Base-by-base conservation (phyloP, 768 basidiomycete species). In the Chalciporus piperatus region DNA sequence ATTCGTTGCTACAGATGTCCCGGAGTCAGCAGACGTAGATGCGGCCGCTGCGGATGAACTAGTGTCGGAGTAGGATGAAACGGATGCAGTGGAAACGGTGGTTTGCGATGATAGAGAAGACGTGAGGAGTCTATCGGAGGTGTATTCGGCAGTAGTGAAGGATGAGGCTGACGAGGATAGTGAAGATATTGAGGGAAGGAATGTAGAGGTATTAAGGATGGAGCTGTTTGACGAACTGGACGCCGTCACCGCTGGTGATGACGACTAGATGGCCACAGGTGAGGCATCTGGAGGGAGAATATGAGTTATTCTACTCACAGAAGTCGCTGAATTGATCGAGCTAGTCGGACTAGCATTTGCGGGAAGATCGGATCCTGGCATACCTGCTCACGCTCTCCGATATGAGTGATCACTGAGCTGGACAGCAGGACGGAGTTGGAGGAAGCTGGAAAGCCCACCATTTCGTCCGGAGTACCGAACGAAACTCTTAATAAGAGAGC, bases 401-500 rank as follows among this genome's bases (percentile, higher is more conserved):
- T n/a, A n/a, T 17, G 12, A 32, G 16, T n/a, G 19, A 38, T 25
- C 22, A 32, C 44, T 43, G 16, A 28, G 45, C 33, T 19, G n/a
- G 41, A 27, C 23, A 11, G 27, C 8, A 23, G 47, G 22, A 25
- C 22, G 30, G n/a, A 37, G 32, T 40, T 22, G 11, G 32, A 35
- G 48, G 25, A 13, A 33, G 43, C 22, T 49, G 42, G 11, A 32
- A 41, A 37, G 43, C 23, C 37, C 54, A 50, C 35, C 42, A 40
- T 25, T 40, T 19, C 32, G 45, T 46, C 23, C 32, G 33, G 43
- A 14, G 16, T 40, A 12, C 35, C 41, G 20, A 50, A 45, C 0
- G 35, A 30, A 6, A 30, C 41, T 32, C 30, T 59, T 61, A 57
- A 47, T 45, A 51, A 35, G 50, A 40, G 52, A 40, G 38, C 39